These are phyloP conservation scores for Penicillium cosmopolitanum DNA, from an alignment of 495 filamentous ascomycete species.

Conservation along the genomic window DNA sequence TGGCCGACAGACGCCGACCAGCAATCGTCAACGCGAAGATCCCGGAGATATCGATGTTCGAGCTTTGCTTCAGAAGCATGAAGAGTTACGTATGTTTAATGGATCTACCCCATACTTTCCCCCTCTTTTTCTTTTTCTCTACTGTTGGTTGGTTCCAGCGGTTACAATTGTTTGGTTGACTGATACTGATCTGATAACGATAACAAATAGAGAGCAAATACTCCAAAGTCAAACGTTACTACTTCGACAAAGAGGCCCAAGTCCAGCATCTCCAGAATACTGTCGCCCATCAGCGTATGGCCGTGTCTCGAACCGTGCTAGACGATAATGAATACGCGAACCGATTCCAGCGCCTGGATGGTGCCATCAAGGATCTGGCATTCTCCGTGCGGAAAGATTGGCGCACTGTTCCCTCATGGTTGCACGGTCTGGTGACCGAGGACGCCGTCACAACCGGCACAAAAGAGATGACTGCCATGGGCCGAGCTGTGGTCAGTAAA, in stretches of 20 bases:
- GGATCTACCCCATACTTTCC: too few species aligned
- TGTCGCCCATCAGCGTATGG: constrained; percentile 91
- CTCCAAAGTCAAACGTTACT: constrained; percentile 95
- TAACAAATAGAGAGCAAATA: constrained; percentile 78
- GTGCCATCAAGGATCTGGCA: constrained; percentile 90
- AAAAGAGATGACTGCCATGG: constrained; percentile 96
- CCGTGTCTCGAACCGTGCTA: constrained; percentile 90
- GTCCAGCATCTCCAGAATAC: constrained; percentile 96
- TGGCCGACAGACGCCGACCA: constrained; percentile 65
- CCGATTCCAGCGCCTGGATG: constrained; percentile 89
- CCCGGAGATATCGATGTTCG: constrained; percentile 52
- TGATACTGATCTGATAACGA: not conserved
- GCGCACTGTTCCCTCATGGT: constrained; percentile 78
- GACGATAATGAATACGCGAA: constrained; percentile 95
- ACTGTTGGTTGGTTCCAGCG: too few species aligned
- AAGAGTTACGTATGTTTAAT: constrained; percentile 66
- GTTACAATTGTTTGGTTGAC: too few species aligned
- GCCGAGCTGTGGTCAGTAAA: constrained; percentile 83
- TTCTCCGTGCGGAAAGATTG: constrained; percentile 96
- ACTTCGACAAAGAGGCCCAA: constrained; percentile 93
- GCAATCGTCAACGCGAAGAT: constrained; percentile 55
- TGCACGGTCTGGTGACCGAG: constrained; percentile 74
- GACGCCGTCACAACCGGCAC: constrained; percentile 81
- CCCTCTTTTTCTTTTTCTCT: too few species aligned
- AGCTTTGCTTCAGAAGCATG: constrained; percentile 51